Percentiles rank a stretch among this genome's conserved stretches.
Conservation (phyloP, 2,329 filamentous ascomycete species). For the Claviceps sp. region DNA sequence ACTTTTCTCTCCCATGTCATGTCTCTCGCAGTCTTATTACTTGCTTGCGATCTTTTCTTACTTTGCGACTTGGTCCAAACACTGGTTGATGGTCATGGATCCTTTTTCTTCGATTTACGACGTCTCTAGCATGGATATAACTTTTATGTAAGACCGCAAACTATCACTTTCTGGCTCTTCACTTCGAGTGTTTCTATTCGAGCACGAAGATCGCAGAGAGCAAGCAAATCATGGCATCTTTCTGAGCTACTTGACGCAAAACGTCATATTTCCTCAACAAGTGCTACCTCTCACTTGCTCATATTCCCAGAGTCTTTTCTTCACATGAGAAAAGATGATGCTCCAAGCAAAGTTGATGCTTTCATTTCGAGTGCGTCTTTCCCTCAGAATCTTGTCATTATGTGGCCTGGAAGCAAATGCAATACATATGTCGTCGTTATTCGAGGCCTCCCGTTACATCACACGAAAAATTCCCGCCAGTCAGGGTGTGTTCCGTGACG, state of each 20-base stretch:
- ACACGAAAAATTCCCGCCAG: background rate
- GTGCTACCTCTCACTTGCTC: background rate
- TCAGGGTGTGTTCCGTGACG: background rate
- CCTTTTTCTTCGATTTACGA: too few relatives aligned
- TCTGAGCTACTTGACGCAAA: background rate
- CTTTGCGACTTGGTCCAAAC: too few relatives aligned
- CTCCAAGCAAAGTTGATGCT: background rate
- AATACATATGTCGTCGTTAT: slow-evolving; percentile 5
- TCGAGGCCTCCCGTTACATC: slow-evolving; percentile 9
- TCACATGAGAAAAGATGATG: background rate
- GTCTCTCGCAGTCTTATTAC: background rate
- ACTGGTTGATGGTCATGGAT: too few relatives aligned
- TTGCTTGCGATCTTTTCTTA: too few relatives aligned
- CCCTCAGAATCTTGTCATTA: background rate
- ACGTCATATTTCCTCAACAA: background rate
- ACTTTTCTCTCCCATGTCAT: background rate
- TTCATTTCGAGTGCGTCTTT: background rate
- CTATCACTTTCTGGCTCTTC: background rate
- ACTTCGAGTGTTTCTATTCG: background rate
- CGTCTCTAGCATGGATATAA: too few relatives aligned
- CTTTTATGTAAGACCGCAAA: background rate
- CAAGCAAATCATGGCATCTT: background rate
- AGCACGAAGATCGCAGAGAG: background rate
- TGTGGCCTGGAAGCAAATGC: background rate
- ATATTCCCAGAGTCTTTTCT: background rate